Evolutionary conservation across 768 basidiomycete genomes (phyloP).

Genomic region (Xerocomellus intermedius): DNA sequence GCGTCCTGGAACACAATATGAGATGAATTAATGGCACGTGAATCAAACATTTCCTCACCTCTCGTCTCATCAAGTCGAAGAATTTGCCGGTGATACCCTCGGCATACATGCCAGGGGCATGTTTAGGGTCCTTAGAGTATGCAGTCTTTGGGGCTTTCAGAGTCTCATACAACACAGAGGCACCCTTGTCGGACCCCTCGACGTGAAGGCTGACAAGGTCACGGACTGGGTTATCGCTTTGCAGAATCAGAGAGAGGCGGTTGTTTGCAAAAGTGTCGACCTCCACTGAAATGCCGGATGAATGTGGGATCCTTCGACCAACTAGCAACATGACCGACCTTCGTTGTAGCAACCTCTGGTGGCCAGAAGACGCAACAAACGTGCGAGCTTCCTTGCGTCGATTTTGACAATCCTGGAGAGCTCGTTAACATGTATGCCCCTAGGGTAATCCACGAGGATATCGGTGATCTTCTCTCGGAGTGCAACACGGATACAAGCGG

Average conservation of each 20-base stretch:
- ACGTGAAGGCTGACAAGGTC: slow-evolving; percentile 23
- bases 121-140: slow-evolving; percentile 19
- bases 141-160: slow-evolving; percentile 21
- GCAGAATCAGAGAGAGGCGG: slow-evolving; percentile 29
- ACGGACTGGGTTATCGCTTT: slow-evolving; percentile 17
- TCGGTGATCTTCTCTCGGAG: slow-evolving; percentile 29
- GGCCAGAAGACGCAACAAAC: slow-evolving; percentile 29
- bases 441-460: slow-evolving; percentile 23
- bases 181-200: slow-evolving; percentile 17
- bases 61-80: slow-evolving; percentile 21
- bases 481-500: slow-evolving; percentile 29
- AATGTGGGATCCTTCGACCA: not conserved
- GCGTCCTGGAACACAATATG: slow-evolving; percentile 6
- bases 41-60: slow-evolving; percentile 8
- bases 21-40: not conserved
- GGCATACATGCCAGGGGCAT: slow-evolving; percentile 20
- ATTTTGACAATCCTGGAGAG: slow-evolving; percentile 20
- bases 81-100: slow-evolving; percentile 10
- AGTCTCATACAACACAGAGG: slow-evolving; percentile 20
- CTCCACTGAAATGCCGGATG: slow-evolving; percentile 21
- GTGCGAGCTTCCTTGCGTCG: slow-evolving; percentile 29
- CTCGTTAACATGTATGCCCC: slow-evolving; percentile 29
- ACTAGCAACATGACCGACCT: slow-evolving; percentile 19
- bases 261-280: slow-evolving; percentile 35
- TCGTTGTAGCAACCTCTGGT: slow-evolving; percentile 31